Evolutionary conservation across 2,329 filamentous ascomycete species (phyloP).

Genomic region (Arthroderma sp.): DNA sequence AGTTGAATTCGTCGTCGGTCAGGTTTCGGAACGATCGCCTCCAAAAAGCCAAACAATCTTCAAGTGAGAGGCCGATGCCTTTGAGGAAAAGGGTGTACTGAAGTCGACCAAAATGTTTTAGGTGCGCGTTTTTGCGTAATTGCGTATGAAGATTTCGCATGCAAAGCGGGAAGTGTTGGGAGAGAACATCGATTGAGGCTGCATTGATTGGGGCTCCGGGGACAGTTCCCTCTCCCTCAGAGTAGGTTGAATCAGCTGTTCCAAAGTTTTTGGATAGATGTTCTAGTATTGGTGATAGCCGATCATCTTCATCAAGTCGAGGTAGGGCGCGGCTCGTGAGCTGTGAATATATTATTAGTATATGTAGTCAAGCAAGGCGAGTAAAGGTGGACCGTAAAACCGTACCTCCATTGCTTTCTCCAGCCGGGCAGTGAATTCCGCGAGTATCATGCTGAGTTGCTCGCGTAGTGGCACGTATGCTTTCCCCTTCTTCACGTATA

Average conservation of each 20-base stretch:
- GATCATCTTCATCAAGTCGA: conserved; percentile 89
- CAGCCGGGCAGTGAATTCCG: conserved; percentile 68
- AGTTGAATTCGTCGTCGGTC: conserved; percentile 90
- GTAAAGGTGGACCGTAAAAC: conserved; percentile 13
- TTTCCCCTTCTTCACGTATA: conserved; percentile 67
- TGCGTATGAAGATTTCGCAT: conserved; percentile 86
- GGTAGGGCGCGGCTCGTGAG: conserved; percentile 83
- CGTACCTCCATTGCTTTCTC: conserved; percentile 70
- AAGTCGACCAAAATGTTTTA: conserved; percentile 85
- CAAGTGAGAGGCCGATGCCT: conserved; percentile 81
- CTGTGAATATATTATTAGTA: conserved; percentile 31
- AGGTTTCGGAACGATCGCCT: conserved; percentile 71
- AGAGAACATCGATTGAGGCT: conserved; percentile 64
- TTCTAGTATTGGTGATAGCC: conserved; percentile 60
- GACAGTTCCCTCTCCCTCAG: conserved; percentile 51
- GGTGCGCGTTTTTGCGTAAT: conserved; percentile 72
- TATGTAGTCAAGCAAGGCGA: conserved; percentile 10
- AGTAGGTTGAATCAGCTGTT: conserved; percentile 75
- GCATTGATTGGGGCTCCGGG: conserved; percentile 65
- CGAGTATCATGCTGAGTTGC: conserved; percentile 77
- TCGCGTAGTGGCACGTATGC: conserved; percentile 83
- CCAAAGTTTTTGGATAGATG: conserved; percentile 94
- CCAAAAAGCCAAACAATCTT: conserved; percentile 90
- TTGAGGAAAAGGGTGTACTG: conserved; percentile 97
- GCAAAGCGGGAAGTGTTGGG: conserved; percentile 76